Evolutionary conservation across 2,329 filamentous ascomycete species (phyloP), one percentile per base, ranked within the genome.

Genomic region (Cytospora leucostoma): DNA sequence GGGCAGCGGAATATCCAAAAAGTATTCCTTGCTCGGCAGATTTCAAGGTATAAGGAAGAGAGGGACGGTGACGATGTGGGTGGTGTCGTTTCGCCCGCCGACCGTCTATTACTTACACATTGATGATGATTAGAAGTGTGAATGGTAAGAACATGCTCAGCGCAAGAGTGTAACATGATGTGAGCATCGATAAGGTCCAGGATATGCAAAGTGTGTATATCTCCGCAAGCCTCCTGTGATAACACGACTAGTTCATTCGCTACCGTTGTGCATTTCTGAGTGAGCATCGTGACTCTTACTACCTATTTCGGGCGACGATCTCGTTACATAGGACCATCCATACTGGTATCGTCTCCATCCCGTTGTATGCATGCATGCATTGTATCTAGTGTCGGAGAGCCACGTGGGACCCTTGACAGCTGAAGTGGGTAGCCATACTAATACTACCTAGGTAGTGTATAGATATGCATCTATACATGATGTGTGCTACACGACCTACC

Each of bases 381-480:
- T 3, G 2, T 27, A 27, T 4, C 4, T 27, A 27, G 44, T 21
- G 7, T 17, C 7, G 44, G n/a, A 10, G 10, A 44, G 17, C 17
- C 40, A 44, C 13, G 40, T 40, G 17, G 40, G 17, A 3, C 32
- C 34, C 34, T 12, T 55, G 34, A 19, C 27, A 37, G n/a, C 11
- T 55, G 52, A 55, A 56, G 53, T 52, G 50, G 53, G 34, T 51
- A 38, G 15, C 17, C 19, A 56, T 27, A 13, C 17, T 38, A 13
- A 15, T 7, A 37, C 8, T 37, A 8, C 8, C 12, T 10, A n/a
- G 19, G 44, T 47, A 10, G 44, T 21, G 21, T 11, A 47, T 47
- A 21, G 4, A 47, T 7, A 21, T 47, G 12, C 4, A 27, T 27
- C 27, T 27, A 27, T 27, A 27, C 27, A 27, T 27, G 2, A 27